These are phyloP conservation scores for Pleoardoris graminearum DNA, from an alignment of 2,329 filamentous ascomycete species.

Conservation along the genomic window DNA sequence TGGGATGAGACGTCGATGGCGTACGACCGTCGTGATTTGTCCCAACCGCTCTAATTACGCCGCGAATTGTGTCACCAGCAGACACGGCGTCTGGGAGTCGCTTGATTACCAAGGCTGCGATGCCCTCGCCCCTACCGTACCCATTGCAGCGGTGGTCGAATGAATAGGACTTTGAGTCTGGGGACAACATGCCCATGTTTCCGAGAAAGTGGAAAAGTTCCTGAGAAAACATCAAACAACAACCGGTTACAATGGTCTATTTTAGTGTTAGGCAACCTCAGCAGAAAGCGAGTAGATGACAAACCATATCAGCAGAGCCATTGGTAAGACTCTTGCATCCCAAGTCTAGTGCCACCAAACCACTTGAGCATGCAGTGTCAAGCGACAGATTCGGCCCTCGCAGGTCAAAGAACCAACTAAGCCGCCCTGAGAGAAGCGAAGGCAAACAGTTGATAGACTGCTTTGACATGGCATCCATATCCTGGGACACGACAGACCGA, in stretches of 20 bases:
- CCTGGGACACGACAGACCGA: not conserved
- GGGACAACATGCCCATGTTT: slow-evolving; percentile 23
- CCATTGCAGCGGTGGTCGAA: slow-evolving; percentile 59
- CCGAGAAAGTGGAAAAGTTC: not conserved
- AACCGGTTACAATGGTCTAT: not conserved
- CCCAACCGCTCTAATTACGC: slow-evolving; percentile 25
- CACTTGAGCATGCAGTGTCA: not conserved
- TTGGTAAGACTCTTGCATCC: no score
- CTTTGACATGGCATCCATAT: not conserved
- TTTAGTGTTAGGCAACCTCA: not conserved
- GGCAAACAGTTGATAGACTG: not conserved
- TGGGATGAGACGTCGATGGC: not conserved
- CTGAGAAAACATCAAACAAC: not conserved
- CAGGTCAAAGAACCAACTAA: not conserved
- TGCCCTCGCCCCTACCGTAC: slow-evolving; percentile 65
- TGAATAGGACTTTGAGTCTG: slow-evolving; percentile 25
- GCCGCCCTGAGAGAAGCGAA: not conserved
- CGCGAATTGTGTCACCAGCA: slow-evolving; percentile 28
- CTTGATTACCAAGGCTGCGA: slow-evolving; percentile 34
- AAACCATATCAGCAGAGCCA: no score
- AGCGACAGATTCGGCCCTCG: not conserved
- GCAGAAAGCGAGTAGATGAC: not conserved
- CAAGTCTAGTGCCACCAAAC: no score
- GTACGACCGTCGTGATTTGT: slow-evolving; percentile 18
- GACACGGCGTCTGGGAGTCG: slow-evolving; percentile 15